These are phyloP conservation scores for Primulina eburnea DNA, from an alignment of 257 asterid genomes.

Conservation along the genomic window DNA sequence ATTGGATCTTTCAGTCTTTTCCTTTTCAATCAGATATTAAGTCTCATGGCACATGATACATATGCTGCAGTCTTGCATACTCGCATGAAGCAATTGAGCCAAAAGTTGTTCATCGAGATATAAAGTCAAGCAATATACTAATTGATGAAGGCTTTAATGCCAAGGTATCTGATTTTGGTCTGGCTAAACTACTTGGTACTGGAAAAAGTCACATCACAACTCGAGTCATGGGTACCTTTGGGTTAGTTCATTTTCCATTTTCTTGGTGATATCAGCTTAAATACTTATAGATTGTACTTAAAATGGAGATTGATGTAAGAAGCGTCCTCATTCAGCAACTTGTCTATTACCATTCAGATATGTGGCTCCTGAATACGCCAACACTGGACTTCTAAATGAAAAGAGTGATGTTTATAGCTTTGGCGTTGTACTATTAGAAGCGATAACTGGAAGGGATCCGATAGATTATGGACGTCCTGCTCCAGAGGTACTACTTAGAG, in stretches of 20 bases:
- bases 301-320: not conserved
- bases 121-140: slow-evolving; percentile 37
- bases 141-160: slow-evolving; percentile 33
- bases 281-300: not conserved
- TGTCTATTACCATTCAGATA: slow-evolving; percentile 23
- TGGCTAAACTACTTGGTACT: slow-evolving; percentile 35
- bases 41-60: not conserved
- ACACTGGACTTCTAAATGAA: slow-evolving; percentile 35
- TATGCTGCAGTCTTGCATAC: slow-evolving; percentile 29
- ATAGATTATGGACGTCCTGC: slow-evolving; percentile 34
- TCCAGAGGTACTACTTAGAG: slow-evolving; percentile 27
- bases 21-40: not conserved
- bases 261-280: not conserved
- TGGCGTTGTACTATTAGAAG: slow-evolving; percentile 32
- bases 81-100: slow-evolving; percentile 40
- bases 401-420: slow-evolving; percentile 37
- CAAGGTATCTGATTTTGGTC: slow-evolving; percentile 36
- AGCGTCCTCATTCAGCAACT: not conserved
- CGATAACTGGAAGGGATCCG: slow-evolving; percentile 33
- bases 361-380: slow-evolving; percentile 41
- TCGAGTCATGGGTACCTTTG: slow-evolving; percentile 37
- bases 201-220: slow-evolving; percentile 35
- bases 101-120: slow-evolving; percentile 37
- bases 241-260: slow-evolving; percentile 23
- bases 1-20: not conserved